These are phyloP conservation scores for Elymus sibiricus DNA, from an alignment of 176 grass and related monocot genomes.

Conservation along the genomic window DNA sequence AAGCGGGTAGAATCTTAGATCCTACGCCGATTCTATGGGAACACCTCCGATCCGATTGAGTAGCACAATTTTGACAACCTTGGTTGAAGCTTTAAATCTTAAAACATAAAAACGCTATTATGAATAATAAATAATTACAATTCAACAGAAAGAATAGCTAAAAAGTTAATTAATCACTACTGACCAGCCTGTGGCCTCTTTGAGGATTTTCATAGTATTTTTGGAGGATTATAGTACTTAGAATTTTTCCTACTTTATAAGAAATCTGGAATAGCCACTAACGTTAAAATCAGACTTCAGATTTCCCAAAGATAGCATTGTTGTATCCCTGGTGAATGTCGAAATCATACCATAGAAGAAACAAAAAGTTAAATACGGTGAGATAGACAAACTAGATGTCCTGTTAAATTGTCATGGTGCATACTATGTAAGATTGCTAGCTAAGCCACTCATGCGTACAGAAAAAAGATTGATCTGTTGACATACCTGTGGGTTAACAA, in stretches of 20 bases:
- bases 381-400: neutral
- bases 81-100: neutral
- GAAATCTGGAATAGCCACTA: neutral
- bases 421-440: neutral
- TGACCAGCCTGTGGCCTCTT: neutral
- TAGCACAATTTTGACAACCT: no score
- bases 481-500: conserved; percentile 70
- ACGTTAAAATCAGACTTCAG: neutral
- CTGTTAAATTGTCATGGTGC: neutral
- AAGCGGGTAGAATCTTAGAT: no score
- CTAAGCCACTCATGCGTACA: neutral
- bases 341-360: neutral
- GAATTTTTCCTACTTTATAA: neutral
- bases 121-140: neutral
- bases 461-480: neutral
- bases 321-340: neutral
- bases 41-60: no score
- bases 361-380: neutral
- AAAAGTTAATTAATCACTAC: neutral
- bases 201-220: no score
- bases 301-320: neutral
- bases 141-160: neutral
- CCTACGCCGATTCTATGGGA: no score
- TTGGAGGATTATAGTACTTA: no score
- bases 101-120: neutral